A percentile compares a stretch with the other conserved stretches of the same genome.
Evolutionary conservation across 495 filamentous ascomycete genomes (phyloP).

Genomic region (Bathelium albidoporum): DNA sequence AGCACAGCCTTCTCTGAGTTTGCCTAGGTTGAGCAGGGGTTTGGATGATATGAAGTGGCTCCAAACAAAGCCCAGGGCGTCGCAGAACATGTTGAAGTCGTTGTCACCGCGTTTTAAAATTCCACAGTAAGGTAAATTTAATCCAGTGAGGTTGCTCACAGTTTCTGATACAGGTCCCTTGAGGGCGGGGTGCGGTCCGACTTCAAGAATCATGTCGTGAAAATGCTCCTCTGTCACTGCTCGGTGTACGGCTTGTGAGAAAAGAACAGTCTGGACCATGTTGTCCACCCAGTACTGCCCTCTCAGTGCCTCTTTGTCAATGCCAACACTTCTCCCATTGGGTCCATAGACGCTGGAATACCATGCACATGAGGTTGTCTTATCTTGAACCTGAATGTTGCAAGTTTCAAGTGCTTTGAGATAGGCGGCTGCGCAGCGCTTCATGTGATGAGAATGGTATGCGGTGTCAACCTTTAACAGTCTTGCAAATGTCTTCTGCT

Average conservation of each 20-base stretch:
- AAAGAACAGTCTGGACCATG: neutral
- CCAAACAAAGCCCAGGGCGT: neutral
- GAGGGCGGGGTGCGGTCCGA: conserved; percentile 13
- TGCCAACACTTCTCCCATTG: neutral
- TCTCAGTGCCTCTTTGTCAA: neutral
- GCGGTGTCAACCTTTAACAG: conserved; percentile 3
- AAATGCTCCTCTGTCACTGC: conserved; percentile 2
- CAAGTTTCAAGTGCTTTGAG: neutral
- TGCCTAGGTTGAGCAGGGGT: neutral
- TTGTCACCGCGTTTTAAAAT: neutral
- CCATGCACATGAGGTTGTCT: neutral
- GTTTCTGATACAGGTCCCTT: conserved; percentile 5
- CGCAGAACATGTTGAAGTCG: neutral
- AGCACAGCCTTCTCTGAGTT: neutral
- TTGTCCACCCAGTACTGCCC: conserved; percentile 17
- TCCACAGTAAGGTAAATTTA: neutral
- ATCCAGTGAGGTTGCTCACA: neutral
- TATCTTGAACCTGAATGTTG: neutral
- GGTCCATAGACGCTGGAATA: neutral
- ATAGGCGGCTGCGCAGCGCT: conserved; percentile 12
- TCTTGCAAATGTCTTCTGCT: conserved; percentile 1
- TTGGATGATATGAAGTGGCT: neutral
- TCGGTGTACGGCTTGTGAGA: neutral
- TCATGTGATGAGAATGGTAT: conserved; percentile 53
- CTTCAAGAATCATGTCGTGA: conserved; percentile 7